Evolutionary conservation across 1,139 yeast genomes (phyloP).

Genomic region (Diutina sp.): DNA sequence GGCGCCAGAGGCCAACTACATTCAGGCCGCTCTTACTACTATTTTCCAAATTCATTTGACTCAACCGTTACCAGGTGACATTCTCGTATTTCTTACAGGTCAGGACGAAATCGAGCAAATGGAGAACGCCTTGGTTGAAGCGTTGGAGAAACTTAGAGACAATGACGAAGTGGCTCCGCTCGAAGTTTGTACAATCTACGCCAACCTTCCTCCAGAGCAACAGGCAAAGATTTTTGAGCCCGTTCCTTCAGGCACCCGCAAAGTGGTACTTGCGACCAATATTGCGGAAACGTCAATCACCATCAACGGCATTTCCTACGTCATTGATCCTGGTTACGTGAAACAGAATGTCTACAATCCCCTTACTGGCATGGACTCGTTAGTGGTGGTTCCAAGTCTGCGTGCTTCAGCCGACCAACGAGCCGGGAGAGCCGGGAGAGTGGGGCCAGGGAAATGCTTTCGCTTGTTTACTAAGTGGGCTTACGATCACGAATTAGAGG

Average conservation of each 20-base stretch:
- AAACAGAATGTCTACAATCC: slow-evolving; percentile 80
- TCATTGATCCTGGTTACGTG: slow-evolving; percentile 87
- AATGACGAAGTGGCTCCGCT: slow-evolving; percentile 20
- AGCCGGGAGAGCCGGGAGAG: slow-evolving; percentile 96
- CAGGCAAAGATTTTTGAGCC: slow-evolving; percentile 81
- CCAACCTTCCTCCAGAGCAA: slow-evolving; percentile 75
- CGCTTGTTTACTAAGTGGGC: slow-evolving; percentile 83
- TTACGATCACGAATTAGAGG: slow-evolving; percentile 61
- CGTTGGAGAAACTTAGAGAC: slow-evolving; percentile 49
- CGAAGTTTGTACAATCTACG: slow-evolving; percentile 83
- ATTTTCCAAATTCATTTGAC: slow-evolving; percentile 66
- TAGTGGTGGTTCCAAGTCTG: slow-evolving; percentile 79
- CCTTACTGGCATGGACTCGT: slow-evolving; percentile 78
- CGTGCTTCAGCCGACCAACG: slow-evolving; percentile 93
- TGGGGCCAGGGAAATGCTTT: slow-evolving; percentile 93
- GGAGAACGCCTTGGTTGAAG: slow-evolving; percentile 59
- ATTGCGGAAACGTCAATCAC: slow-evolving; percentile 97
- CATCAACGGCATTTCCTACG: slow-evolving; percentile 81
- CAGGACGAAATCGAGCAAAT: slow-evolving; percentile 87
- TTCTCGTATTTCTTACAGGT: slow-evolving; percentile 75
- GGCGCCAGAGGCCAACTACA: slow-evolving; percentile 81
- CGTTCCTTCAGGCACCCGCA: slow-evolving; percentile 66
- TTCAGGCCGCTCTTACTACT: slow-evolving; percentile 80
- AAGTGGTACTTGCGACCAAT: slow-evolving; percentile 88
- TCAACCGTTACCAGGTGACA: slow-evolving; percentile 56